These are phyloP conservation scores for Jamesozyma jinghongensis DNA, from an alignment of 805 yeast genomes.

Conservation along the genomic window DNA sequence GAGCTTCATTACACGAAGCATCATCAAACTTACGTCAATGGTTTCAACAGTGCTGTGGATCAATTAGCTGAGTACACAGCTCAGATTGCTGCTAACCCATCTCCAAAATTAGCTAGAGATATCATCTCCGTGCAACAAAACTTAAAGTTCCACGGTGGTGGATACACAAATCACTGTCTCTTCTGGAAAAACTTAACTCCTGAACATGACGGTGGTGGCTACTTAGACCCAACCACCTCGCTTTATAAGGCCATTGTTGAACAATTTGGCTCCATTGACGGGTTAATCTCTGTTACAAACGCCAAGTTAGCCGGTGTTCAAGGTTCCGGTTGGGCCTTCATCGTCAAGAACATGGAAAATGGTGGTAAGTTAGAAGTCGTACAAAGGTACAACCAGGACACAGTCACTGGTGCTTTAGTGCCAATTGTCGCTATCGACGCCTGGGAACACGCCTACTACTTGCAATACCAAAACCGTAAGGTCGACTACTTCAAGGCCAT, in stretches of 20 bases:
- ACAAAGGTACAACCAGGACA: constrained; percentile 80
- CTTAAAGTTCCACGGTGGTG: constrained; percentile 90
- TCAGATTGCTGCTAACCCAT: constrained; percentile 48
- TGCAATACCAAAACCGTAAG: constrained; percentile 87
- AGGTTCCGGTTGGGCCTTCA: constrained; percentile 95
- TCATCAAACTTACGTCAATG: constrained; percentile 85
- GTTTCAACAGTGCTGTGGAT: constrained; percentile 71
- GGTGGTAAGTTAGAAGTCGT: constrained; percentile 65
- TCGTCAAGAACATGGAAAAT: constrained; percentile 69
- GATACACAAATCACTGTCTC: constrained; percentile 73
- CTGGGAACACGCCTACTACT: constrained; percentile 95
- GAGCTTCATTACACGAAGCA: constrained; percentile 83
- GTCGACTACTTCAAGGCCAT: constrained; percentile 87
- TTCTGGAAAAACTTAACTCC: constrained; percentile 90
- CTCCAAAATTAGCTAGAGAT: constrained; percentile 23
- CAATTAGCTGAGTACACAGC: constrained; percentile 57
- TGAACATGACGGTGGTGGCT: constrained; percentile 66
- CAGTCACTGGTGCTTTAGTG: constrained; percentile 56
- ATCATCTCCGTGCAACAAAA: constrained; percentile 54
- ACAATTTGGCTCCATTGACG: constrained; percentile 68
- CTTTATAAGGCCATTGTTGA: constrained; percentile 49
- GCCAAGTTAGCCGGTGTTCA: constrained; percentile 74
- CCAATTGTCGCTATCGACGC: constrained; percentile 89
- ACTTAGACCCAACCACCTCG: constrained; percentile 37
- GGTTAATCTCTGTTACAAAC: constrained; percentile 55